phyloP scores from a whole-genome alignment of 1,284 basidiomycete species.

The Coriolopsis trogii region DNA sequence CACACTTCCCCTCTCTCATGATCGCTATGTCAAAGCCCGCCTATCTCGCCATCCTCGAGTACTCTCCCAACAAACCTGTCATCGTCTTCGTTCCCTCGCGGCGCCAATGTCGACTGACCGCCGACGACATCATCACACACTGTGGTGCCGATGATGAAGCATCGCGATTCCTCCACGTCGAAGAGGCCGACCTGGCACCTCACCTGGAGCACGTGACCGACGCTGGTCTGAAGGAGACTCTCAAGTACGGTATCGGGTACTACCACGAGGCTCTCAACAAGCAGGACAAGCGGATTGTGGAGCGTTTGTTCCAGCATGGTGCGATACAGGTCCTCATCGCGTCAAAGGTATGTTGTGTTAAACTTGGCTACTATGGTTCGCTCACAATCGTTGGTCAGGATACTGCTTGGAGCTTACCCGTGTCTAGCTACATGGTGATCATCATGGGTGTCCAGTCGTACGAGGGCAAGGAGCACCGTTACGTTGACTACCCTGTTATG shows the following conservation, averaged over 20 bases:
- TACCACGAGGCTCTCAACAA: constrained; percentile 94
- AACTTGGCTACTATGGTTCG: too few relatives aligned
- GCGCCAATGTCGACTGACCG: constrained; percentile 91
- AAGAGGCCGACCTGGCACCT: constrained; percentile 80
- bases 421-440: constrained; percentile 95
- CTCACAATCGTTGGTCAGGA: too few relatives aligned
- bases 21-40: constrained; percentile 99
- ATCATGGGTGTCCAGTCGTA: constrained; percentile 98
- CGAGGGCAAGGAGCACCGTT: constrained; percentile 96
- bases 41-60: constrained; percentile 91
- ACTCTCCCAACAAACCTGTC: constrained; percentile 85
- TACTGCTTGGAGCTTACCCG: constrained; percentile 93
- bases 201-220: constrained; percentile 90
- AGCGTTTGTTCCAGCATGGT: constrained; percentile 91
- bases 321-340: constrained; percentile 96
- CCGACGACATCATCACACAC: constrained; percentile 90
- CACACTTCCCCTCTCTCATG: constrained; percentile 98
- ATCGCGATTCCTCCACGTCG: constrained; percentile 90
- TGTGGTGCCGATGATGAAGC: constrained; percentile 87
- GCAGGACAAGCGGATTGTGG: constrained; percentile 92
- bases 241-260: constrained; percentile 92
- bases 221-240: constrained; percentile 74
- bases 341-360: constrained; percentile 74
- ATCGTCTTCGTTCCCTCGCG: constrained; percentile 94
- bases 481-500: constrained; percentile 97